These are phyloP conservation scores for Lactarius evosmus DNA, from an alignment of 768 basidiomycete species.

Conservation along the genomic window DNA sequence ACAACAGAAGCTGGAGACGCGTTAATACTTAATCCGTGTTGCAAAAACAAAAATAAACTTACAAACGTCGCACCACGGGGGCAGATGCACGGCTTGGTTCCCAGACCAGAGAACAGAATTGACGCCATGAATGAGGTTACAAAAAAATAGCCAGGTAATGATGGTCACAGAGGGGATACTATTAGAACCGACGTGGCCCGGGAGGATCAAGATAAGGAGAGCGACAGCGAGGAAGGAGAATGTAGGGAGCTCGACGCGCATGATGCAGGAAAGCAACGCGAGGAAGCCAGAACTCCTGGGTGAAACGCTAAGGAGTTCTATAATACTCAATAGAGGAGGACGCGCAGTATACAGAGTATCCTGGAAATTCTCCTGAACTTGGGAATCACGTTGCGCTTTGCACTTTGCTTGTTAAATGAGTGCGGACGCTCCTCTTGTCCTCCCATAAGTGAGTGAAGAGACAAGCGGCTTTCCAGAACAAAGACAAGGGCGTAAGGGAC, in stretches of 20 bases:
- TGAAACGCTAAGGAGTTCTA: conserved; percentile 1
- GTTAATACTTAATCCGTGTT: conserved; percentile 1
- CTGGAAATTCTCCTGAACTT: background rate
- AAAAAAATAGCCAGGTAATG: conserved; percentile 30
- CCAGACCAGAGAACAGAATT: conserved; percentile 38
- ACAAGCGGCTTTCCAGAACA: conserved; percentile 24
- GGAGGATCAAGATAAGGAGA: conserved; percentile 22
- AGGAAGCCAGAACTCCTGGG: conserved; percentile 15
- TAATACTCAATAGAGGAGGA: background rate
- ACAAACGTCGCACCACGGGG: conserved; percentile 44
- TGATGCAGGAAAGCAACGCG: background rate
- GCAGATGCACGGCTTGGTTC: conserved; percentile 30
- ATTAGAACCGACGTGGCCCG: conserved; percentile 22
- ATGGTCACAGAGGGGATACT: conserved; percentile 27
- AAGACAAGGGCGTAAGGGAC: conserved; percentile 19
- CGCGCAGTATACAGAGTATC: conserved; percentile 5
- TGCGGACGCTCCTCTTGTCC: background rate
- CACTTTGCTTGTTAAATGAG: conserved; percentile 3
- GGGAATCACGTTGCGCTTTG: background rate
- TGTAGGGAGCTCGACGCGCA: conserved; percentile 25
- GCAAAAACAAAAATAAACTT: conserved; percentile 20
- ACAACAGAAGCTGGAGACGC: conserved; percentile 19
- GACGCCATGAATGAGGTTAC: conserved; percentile 32
- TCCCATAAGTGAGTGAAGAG: background rate
- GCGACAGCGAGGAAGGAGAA: conserved; percentile 23